Conservation (phyloP, 225 moss, liverwort and hornwort species). For the Pleurozium schreberi region DNA sequence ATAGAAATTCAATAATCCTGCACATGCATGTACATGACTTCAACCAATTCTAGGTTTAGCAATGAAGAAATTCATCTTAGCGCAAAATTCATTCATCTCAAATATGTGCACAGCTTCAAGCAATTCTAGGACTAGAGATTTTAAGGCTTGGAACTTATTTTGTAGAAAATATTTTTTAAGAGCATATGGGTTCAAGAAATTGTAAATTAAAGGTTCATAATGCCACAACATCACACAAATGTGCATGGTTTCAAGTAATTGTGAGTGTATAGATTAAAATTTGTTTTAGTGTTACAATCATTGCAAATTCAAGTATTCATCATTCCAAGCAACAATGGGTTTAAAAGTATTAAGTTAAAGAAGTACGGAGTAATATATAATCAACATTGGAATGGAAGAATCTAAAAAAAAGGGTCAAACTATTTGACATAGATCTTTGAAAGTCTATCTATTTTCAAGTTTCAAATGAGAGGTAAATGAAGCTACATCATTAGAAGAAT, state of each 20-base stretch:
- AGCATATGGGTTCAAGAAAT: background rate
- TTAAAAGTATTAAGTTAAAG: background rate
- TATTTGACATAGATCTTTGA: background rate
- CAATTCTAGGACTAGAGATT: background rate
- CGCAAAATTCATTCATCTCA: background rate
- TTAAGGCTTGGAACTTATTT: background rate
- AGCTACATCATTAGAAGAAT: background rate
- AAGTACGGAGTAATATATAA: background rate
- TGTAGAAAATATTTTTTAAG: background rate
- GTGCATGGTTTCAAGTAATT: background rate
- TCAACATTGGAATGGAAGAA: background rate
- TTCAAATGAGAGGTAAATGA: background rate
- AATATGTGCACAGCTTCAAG: background rate
- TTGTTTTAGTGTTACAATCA: background rate
- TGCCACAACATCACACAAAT: background rate
- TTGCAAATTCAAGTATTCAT: background rate
- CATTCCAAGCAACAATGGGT: background rate
- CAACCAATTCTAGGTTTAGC: background rate
- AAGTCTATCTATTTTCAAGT: background rate
- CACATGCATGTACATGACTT: background rate
- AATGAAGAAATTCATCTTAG: background rate
- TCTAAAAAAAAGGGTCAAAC: background rate
- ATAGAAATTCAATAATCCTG: background rate
- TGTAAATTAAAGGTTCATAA: accelerated
- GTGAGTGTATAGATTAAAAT: background rate